phyloP scores from a whole-genome alignment of 2,329 filamentous ascomycete genomes.

The Talaromyces sp. region DNA sequence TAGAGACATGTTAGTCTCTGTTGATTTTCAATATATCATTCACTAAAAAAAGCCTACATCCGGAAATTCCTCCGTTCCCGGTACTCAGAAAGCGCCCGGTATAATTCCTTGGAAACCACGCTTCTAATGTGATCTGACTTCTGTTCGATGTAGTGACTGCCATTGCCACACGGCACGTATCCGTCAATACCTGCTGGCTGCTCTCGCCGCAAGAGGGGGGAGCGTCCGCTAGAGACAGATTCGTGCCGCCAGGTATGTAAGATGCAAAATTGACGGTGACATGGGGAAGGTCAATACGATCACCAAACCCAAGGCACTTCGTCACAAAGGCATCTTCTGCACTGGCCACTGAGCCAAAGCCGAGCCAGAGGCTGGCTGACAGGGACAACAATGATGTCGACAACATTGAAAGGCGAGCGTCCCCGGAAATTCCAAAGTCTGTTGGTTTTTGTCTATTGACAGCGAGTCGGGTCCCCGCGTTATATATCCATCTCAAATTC shows the following conservation, averaged over 20 bases:
- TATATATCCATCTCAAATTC: not conserved
- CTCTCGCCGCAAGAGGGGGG: not conserved
- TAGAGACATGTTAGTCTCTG: slow-evolving; percentile 4
- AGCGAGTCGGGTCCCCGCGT: not conserved
- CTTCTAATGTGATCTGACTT: slow-evolving; percentile 43
- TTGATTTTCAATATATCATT: not conserved
- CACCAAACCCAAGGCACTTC: not conserved
- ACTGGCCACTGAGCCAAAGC: not conserved
- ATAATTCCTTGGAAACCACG: slow-evolving; percentile 45
- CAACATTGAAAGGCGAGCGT: not conserved
- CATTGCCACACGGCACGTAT: slow-evolving; percentile 37
- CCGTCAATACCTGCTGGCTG: not conserved
- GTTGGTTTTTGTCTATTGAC: no score
- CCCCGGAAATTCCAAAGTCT: no score
- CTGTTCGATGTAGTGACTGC: slow-evolving; percentile 37
- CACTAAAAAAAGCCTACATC: not conserved
- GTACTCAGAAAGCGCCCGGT: slow-evolving; percentile 43
- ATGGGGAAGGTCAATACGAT: not conserved
- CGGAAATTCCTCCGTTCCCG: slow-evolving; percentile 40
- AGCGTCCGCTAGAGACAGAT: not conserved
- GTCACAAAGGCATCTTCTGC: not conserved
- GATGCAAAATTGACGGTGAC: slow-evolving; percentile 3
- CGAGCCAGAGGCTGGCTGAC: not conserved
- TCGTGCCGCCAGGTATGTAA: slow-evolving; percentile 1
- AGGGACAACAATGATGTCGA: not conserved